Percentiles rank a stretch among this genome's conserved stretches.
Conservation (phyloP, 2,329 filamentous ascomycete genomes). For the Aspergillus udagawae region DNA sequence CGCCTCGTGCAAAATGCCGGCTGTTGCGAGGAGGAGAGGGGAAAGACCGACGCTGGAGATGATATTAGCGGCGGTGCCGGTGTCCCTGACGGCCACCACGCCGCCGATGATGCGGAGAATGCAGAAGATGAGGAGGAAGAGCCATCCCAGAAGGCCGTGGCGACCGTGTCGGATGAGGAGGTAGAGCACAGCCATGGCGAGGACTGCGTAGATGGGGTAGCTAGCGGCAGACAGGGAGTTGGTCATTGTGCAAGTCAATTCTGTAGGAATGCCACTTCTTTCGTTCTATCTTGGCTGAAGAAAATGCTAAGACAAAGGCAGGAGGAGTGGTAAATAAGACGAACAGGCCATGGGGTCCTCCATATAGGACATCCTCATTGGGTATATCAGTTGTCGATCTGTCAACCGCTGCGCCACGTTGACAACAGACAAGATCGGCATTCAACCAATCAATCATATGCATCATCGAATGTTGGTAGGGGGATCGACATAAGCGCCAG, state of each 20-base stretch:
- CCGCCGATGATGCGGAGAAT: constrained; percentile 34
- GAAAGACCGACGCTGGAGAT: constrained; percentile 39
- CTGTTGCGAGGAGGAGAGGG: constrained; percentile 28
- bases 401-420: constrained; percentile 1
- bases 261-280: neutral
- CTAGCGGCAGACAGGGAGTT: neutral
- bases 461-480: neutral
- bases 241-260: constrained; percentile 3
- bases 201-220: constrained; percentile 31
- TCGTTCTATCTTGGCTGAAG: neutral
- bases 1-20: constrained; percentile 37
- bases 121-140: constrained; percentile 38
- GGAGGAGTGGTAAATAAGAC: neutral
- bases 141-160: constrained; percentile 37
- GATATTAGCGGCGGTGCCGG: constrained; percentile 27
- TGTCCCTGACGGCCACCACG: constrained; percentile 8
- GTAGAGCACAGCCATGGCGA: constrained; percentile 29
- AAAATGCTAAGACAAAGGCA: neutral
- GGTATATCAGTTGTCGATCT: constrained; percentile 1
- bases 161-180: constrained; percentile 32
- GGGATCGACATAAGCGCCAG: neutral
- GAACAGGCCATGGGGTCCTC: neutral
- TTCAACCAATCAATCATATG: neutral
- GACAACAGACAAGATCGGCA: neutral
- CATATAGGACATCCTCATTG: neutral